These are phyloP conservation scores for Chlorella sp. DNA, from an alignment of 139 green algal genomes.

Conservation along the genomic window DNA sequence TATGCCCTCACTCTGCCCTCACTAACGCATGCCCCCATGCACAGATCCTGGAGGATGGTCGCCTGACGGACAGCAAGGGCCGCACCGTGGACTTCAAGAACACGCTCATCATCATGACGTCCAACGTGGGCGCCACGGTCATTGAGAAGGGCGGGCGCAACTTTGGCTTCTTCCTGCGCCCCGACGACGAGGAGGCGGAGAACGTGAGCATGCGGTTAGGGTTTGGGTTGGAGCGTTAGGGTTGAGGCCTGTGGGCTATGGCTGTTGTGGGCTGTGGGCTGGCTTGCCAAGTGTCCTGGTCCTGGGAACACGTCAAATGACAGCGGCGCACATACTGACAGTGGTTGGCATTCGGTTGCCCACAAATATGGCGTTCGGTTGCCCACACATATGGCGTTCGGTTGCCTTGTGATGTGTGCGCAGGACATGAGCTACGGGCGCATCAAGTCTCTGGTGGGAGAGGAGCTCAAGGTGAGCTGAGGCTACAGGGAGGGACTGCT, in stretches of 20 bases:
- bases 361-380: too few species aligned
- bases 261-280: too few species aligned
- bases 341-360: too few species aligned
- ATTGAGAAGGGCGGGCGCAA: slow-evolving; percentile 89
- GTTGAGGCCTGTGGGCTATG: too few species aligned
- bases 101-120: slow-evolving; percentile 99
- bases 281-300: too few species aligned
- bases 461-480: slow-evolving; percentile 99
- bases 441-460: slow-evolving; percentile 89
- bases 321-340: too few species aligned
- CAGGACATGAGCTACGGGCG: slow-evolving; percentile 74
- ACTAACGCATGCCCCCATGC: too few species aligned
- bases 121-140: slow-evolving; percentile 91
- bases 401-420: neutral
- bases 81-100: slow-evolving; percentile 99
- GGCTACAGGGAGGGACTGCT: too few species aligned
- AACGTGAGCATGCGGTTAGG: slow-evolving; percentile 26
- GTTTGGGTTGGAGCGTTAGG: too few species aligned
- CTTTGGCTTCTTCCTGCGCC: slow-evolving; percentile 62
- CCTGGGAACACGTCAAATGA: too few species aligned
- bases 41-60: slow-evolving; percentile 90
- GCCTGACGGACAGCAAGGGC: slow-evolving; percentile 87
- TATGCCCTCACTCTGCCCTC: too few species aligned
- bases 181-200: slow-evolving; percentile 56
- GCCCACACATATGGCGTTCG: too few species aligned